Evolutionary conservation across 2,329 filamentous ascomycete genomes (phyloP), one percentile per base, ranked within the genome.

Genomic region (Phaeosphaeria sp.): DNA sequence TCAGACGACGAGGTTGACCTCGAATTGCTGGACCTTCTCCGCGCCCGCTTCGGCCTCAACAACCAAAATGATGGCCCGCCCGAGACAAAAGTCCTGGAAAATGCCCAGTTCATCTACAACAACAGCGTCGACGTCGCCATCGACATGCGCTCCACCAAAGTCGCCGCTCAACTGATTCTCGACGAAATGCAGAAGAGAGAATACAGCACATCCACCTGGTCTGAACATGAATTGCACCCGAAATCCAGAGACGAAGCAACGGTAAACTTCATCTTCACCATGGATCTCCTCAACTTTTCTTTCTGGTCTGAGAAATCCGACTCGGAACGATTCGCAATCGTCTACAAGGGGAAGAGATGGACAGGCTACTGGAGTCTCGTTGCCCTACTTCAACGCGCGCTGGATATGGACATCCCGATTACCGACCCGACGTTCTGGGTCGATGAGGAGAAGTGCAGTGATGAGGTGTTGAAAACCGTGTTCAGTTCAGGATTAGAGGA

Each of bases 291-390:
- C 50, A 99, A 99, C 75, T 99, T 98, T 74, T 96, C 90, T 21
- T 99, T 99, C 77, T 99, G 95, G 95, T 96, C 92, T 15, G 89
- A 91, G 51, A 78, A 83, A 57, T 71, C 77, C 2, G 88, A 91
- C 11, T 84, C 87, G 5, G 88, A 94, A 68, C 84, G 92, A 11
- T 99, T 94, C 76, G 86, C 90, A 9, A 85, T 99, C 43, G 89
- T 91, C 56, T 98, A 97, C 77, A 86, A 85, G 46, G 93, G 87
- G 25, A 89, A 87, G 76, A 87, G 79, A 56, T 98, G 93, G 92
- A 97, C 93, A 0, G 95, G 95, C 3, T 99, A 99, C 77, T 97
- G 91, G 89, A 96, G 93, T 75, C 80, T 99, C 55, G 92, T 98
- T 20, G 95, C 95, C 22, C 87, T 91, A 21, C 77, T 99, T 68